Percentiles rank a stretch among this genome's conserved stretches.
Conservation (phyloP, 805 yeast genomes). For the Candida verbasci region DNA sequence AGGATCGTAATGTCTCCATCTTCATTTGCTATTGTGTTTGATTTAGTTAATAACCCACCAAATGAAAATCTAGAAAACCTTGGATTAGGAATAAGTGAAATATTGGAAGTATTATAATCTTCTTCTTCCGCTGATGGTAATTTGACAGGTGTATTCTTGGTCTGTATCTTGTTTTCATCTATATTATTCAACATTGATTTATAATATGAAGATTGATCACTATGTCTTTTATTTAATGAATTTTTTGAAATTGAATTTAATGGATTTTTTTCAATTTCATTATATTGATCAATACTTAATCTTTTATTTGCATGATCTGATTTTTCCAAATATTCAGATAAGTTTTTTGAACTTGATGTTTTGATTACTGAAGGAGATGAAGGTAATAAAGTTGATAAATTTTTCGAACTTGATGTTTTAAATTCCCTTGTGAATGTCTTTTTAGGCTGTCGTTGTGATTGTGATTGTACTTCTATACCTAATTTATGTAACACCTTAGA, state of each 20-base stretch:
- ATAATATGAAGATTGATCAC: constrained; percentile 11
- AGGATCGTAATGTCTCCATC: constrained; percentile 12
- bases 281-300: constrained; percentile 13
- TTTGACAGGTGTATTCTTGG: background rate
- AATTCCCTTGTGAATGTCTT: constrained; percentile 14
- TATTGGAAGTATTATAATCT: constrained; percentile 8
- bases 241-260: constrained; percentile 1
- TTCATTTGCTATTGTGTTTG: constrained; percentile 9
- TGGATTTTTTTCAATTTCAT: constrained; percentile 11
- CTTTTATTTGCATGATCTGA: constrained; percentile 6
- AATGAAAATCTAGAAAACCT: constrained; percentile 40
- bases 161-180: constrained; percentile 6
- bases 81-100: constrained; percentile 30
- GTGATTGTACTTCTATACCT: constrained; percentile 28
- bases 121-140: background rate
- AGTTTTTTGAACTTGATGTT: constrained; percentile 36
- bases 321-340: constrained; percentile 18
- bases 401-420: constrained; percentile 37
- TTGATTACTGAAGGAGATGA: constrained; percentile 18
- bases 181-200: constrained; percentile 21
- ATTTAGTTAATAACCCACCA: constrained; percentile 27
- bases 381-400: constrained; percentile 18
- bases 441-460: constrained; percentile 8
- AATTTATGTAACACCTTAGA: constrained; percentile 30
- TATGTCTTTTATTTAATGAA: constrained; percentile 3